Percentiles rank a stretch among this genome's conserved stretches.
These are phyloP conservation scores for Colletotrichum cuscutae DNA, from an alignment of 2,329 filamentous ascomycete genomes.

Conservation along the genomic window DNA sequence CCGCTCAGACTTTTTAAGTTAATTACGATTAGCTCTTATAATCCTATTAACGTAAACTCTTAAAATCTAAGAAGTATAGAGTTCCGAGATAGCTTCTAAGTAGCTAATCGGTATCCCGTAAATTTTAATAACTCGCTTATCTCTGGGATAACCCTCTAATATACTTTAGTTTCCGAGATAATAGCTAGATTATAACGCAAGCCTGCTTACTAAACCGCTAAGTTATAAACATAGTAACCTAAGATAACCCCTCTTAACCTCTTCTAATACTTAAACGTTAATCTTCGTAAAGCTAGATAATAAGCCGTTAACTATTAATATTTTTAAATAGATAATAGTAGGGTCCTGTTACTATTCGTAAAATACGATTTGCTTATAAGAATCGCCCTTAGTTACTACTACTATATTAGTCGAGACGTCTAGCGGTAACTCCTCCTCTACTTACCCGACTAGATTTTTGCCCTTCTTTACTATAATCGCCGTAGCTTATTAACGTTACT, in stretches of 20 bases:
- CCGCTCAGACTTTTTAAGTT: background rate
- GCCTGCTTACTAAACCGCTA: background rate
- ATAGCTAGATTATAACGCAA: slow-evolving; percentile 12
- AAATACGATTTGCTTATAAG: slow-evolving; percentile 30
- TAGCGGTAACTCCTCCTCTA: background rate
- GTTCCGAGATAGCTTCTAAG: background rate
- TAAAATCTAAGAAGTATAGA: slow-evolving; percentile 7
- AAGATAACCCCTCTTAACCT: background rate
- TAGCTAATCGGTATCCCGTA: slow-evolving; percentile 20
- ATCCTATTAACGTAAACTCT: background rate
- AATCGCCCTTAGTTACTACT: slow-evolving; percentile 21
- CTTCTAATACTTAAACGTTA: slow-evolving; percentile 12
- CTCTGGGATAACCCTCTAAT: background rate
- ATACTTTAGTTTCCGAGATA: slow-evolving; percentile 5
- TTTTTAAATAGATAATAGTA: slow-evolving; percentile 14
- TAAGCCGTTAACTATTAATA: slow-evolving; percentile 7
- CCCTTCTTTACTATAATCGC: slow-evolving; percentile 5
- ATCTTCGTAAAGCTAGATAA: slow-evolving; percentile 12
- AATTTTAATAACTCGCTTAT: slow-evolving; percentile 1
- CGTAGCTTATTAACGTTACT: slow-evolving; percentile 2
- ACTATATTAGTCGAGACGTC: slow-evolving; percentile 22
- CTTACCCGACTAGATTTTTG: background rate
- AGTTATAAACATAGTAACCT: slow-evolving; percentile 9
- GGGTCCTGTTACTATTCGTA: background rate
- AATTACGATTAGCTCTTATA: slow-evolving; percentile 3